Evolutionary conservation across 805 yeast species (phyloP).

Genomic region (Lachancea lanzarotensis): DNA sequence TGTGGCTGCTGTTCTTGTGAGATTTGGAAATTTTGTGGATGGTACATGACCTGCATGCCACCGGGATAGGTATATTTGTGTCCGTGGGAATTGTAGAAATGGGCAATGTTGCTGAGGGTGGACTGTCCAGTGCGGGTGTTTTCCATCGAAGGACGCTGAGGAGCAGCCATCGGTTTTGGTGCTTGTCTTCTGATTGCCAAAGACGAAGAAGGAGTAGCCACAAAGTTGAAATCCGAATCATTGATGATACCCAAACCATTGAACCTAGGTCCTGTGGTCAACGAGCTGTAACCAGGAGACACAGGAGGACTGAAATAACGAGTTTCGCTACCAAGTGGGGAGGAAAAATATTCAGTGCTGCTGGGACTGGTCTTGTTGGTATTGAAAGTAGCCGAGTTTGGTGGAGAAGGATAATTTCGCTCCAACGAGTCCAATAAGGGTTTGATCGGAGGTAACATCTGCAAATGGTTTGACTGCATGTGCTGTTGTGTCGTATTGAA

Average conservation of each 20-base stretch:
- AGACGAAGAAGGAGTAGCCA: background rate
- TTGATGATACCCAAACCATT: background rate
- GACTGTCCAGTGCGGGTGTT: background rate
- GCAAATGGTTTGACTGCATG: background rate
- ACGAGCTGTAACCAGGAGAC: background rate
- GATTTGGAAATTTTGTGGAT: conserved; percentile 1
- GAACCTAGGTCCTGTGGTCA: background rate
- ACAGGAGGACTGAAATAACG: conserved; percentile 5
- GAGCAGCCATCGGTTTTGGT: background rate
- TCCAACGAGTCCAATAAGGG: conserved; percentile 12
- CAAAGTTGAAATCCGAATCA: conserved; percentile 2
- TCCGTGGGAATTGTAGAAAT: conserved; percentile 24
- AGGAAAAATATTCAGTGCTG: background rate
- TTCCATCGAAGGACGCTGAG: background rate
- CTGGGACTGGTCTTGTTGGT: background rate
- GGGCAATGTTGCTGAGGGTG: conserved; percentile 21
- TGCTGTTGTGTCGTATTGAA: background rate
- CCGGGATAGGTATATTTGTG: conserved; percentile 23
- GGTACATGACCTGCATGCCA: conserved; percentile 11
- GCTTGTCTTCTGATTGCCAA: background rate
- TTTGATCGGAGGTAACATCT: conserved; percentile 16
- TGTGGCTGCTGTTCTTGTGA: background rate
- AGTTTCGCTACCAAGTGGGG: background rate
- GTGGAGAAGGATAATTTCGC: conserved; percentile 3
- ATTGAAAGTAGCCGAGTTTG: background rate